phyloP scores from a whole-genome alignment of 768 basidiomycete species.

The Nidularia pulvinata region DNA sequence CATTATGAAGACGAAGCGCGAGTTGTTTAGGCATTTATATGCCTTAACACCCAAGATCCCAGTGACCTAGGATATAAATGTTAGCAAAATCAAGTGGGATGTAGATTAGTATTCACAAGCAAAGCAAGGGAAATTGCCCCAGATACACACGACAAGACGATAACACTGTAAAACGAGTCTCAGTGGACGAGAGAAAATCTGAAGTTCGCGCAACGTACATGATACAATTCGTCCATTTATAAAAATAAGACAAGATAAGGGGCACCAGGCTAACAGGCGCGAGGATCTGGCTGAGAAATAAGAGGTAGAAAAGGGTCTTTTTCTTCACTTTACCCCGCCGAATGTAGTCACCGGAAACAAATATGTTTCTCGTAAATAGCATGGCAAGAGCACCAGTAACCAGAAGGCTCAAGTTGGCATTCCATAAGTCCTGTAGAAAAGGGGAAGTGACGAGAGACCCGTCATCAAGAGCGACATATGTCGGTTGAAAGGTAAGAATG shows the following conservation, averaged over 20 bases:
- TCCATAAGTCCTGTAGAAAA: constrained; percentile 37
- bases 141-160: constrained; percentile 31
- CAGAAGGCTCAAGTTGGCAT: constrained; percentile 41
- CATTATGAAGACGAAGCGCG: constrained; percentile 46
- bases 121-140: constrained; percentile 35
- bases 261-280: constrained; percentile 42
- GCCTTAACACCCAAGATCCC: constrained; percentile 68
- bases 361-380: constrained; percentile 53
- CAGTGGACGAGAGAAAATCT: background rate
- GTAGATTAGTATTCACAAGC: constrained; percentile 23
- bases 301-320: constrained; percentile 56
- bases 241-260: constrained; percentile 48
- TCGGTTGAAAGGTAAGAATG: constrained; percentile 44
- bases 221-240: constrained; percentile 36
- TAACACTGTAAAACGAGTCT: constrained; percentile 22
- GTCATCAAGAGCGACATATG: constrained; percentile 45
- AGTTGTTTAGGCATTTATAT: constrained; percentile 62
- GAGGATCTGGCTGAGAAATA: constrained; percentile 55
- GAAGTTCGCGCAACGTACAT: constrained; percentile 30
- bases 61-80: constrained; percentile 38
- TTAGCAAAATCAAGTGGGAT: background rate
- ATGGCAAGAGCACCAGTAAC: constrained; percentile 46
- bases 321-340: constrained; percentile 55
- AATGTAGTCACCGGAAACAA: constrained; percentile 49
- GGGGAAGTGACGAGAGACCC: constrained; percentile 58